A percentile compares a stretch with the other conserved stretches of the same genome.
Conservation (phyloP, 139 green algal genomes). For the Chlorella sp. region DNA sequence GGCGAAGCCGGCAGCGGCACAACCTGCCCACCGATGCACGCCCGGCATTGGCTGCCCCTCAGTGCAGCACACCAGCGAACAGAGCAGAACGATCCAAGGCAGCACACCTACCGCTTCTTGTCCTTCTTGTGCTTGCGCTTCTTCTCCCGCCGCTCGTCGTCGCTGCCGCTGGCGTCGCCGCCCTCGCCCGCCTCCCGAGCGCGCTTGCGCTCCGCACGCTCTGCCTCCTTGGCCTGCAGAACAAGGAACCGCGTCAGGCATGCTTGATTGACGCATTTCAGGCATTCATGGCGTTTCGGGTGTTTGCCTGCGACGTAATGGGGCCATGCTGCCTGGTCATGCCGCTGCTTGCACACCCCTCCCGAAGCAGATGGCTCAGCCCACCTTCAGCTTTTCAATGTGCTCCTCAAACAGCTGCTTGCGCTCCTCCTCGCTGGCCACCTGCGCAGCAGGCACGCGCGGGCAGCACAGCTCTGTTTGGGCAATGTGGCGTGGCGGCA, state of each 20-base stretch:
- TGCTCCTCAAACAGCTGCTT: constrained; percentile 62
- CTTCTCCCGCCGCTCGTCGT: constrained; percentile 46
- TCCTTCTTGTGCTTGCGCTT: constrained; percentile 35
- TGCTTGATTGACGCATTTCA: no score
- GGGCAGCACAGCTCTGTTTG: no score
- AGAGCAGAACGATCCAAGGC: background rate
- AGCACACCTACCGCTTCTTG: background rate
- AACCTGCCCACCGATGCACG: no score
- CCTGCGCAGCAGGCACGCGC: constrained; percentile 23
- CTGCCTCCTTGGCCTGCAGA: constrained; percentile 40
- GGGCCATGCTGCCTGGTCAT: no score
- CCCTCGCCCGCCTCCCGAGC: constrained; percentile 5
- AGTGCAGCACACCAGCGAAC: background rate
- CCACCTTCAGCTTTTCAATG: constrained; percentile 54
- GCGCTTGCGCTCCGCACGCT: constrained; percentile 52
- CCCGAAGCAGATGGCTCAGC: background rate
- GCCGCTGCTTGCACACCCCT: no score
- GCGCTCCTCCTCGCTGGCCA: constrained; percentile 51
- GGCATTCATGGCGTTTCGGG: no score
- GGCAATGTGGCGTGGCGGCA: no score
- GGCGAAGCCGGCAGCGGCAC: background rate
- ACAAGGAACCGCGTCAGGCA: background rate
- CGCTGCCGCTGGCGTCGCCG: constrained; percentile 3
- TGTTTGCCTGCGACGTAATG: no score
- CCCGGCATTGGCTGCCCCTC: no score